phyloP scores from a whole-genome alignment of 2,329 filamentous ascomycete species.

The Fusarium sterilihyphosum region DNA sequence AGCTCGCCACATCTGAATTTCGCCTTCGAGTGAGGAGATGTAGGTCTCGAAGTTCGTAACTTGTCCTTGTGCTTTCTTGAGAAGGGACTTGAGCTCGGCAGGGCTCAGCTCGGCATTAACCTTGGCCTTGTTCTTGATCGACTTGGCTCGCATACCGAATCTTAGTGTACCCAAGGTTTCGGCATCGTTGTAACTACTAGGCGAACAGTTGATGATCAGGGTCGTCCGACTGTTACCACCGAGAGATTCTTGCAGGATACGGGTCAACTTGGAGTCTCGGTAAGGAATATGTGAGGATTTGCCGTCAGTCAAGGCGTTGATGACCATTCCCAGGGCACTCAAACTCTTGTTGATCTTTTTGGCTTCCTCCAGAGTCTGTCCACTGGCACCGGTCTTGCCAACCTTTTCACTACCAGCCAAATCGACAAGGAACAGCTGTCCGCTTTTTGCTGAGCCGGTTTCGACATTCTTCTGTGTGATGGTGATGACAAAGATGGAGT shows the following conservation, averaged over 20 bases:
- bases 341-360: constrained; percentile 99
- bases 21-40: constrained; percentile 82
- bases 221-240: constrained; percentile 99
- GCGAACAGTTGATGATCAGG: constrained; percentile 98
- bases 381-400: constrained; percentile 96
- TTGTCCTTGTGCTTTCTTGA: constrained; percentile 92
- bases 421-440: constrained; percentile 97
- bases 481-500: constrained; percentile 97
- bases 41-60: constrained; percentile 90
- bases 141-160: constrained; percentile 96
- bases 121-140: constrained; percentile 99
- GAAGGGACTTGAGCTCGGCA: constrained; percentile 89
- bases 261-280: constrained; percentile 96
- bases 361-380: constrained; percentile 95
- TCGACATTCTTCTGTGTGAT: constrained; percentile 98
- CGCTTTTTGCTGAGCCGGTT: constrained; percentile 94
- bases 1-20: constrained; percentile 86
- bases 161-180: constrained; percentile 92
- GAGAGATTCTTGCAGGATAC: constrained; percentile 95
- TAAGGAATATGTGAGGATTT: constrained; percentile 97
- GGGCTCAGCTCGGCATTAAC: constrained; percentile 98
- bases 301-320: constrained; percentile 95
- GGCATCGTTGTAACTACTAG: constrained; percentile 96
- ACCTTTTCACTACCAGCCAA: constrained; percentile 98
- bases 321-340: constrained; percentile 98